These are phyloP conservation scores for Cladosporium sp. DNA, from an alignment of 2,329 filamentous ascomycete species.

Conservation along the genomic window DNA sequence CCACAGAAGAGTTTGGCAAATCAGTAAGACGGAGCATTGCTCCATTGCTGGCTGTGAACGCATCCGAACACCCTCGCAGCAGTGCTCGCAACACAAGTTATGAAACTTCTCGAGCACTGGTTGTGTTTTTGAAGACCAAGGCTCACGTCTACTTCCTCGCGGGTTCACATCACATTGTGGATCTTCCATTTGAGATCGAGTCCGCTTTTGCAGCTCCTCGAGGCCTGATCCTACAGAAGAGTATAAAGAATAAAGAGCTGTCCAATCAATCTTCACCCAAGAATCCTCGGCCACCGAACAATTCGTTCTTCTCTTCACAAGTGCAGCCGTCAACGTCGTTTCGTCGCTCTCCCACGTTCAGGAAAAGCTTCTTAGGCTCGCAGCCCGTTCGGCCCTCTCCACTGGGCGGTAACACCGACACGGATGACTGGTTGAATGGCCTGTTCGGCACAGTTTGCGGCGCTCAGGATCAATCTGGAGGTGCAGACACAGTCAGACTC, in stretches of 20 bases:
- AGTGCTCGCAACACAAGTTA: not conserved
- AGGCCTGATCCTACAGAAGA: conserved; percentile 62
- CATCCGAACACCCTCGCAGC: not conserved
- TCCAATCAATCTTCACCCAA: conserved; percentile 33
- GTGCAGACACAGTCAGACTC: conserved; percentile 63
- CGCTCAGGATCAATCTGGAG: conserved; percentile 13
- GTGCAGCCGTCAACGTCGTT: conserved; percentile 38
- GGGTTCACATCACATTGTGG: conserved; percentile 81
- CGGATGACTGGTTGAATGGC: conserved; percentile 20
- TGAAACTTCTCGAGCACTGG: conserved; percentile 55
- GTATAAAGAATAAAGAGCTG: conserved; percentile 51
- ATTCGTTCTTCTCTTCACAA: conserved; percentile 75
- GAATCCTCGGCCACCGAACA: conserved; percentile 62
- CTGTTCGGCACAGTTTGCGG: conserved; percentile 26
- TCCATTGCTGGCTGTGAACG: not conserved
- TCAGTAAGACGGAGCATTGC: not conserved
- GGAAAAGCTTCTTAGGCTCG: conserved; percentile 21
- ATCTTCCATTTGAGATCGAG: conserved; percentile 70
- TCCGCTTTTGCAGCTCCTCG: conserved; percentile 5
- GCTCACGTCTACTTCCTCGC: conserved; percentile 89
- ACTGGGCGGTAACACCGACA: conserved; percentile 18
- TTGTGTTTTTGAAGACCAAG: conserved; percentile 88
- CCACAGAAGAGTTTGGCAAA: conserved; percentile 2
- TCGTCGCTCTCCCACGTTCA: conserved; percentile 33
- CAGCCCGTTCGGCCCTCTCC: conserved; percentile 24